Evolutionary conservation across 805 yeast species (phyloP).

Genomic region (Ogataea nakhonphanomensis): DNA sequence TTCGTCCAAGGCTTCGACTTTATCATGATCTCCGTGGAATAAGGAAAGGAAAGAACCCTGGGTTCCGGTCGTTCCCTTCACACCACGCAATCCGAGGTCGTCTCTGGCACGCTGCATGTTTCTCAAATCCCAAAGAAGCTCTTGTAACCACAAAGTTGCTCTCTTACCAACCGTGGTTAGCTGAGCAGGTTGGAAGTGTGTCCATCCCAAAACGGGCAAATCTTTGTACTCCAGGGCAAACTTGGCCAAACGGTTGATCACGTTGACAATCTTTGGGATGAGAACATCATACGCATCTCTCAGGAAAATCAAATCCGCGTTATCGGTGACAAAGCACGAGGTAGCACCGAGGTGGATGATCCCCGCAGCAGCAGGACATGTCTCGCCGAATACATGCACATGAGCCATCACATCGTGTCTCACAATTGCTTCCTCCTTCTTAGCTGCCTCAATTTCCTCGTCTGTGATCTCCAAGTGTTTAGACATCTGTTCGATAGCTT

Average conservation of each 20-base stretch:
- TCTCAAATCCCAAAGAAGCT: slow-evolving; percentile 94
- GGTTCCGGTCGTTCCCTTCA: slow-evolving; percentile 98
- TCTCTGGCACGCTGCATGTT: slow-evolving; percentile 94
- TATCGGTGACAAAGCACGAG: slow-evolving; percentile 95
- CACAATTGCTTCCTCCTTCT: slow-evolving; percentile 93
- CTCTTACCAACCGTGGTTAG: slow-evolving; percentile 98
- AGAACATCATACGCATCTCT: slow-evolving; percentile 93
- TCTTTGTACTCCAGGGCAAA: slow-evolving; percentile 93
- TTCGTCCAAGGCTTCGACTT: slow-evolving; percentile 88
- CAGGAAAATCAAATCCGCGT: slow-evolving; percentile 93
- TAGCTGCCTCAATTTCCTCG: slow-evolving; percentile 85
- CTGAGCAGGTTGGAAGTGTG: slow-evolving; percentile 99
- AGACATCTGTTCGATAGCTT: slow-evolving; percentile 85
- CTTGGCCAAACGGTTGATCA: slow-evolving; percentile 81
- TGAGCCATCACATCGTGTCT: slow-evolving; percentile 99
- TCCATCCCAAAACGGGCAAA: slow-evolving; percentile 97
- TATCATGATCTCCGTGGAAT: slow-evolving; percentile 95
- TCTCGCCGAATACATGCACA: slow-evolving; percentile 90
- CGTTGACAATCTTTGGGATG: slow-evolving; percentile 94
- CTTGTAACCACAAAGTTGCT: slow-evolving; percentile 97
- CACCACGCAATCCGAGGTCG: slow-evolving; percentile 95
- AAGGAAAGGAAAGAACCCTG: slow-evolving; percentile 94
- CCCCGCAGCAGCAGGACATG: slow-evolving; percentile 95
- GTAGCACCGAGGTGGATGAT: slow-evolving; percentile 98
- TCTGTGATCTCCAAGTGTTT: slow-evolving; percentile 79